Base-by-base conservation (phyloP, 306 rosid genomes). In the Rubus parviflorus region DNA sequence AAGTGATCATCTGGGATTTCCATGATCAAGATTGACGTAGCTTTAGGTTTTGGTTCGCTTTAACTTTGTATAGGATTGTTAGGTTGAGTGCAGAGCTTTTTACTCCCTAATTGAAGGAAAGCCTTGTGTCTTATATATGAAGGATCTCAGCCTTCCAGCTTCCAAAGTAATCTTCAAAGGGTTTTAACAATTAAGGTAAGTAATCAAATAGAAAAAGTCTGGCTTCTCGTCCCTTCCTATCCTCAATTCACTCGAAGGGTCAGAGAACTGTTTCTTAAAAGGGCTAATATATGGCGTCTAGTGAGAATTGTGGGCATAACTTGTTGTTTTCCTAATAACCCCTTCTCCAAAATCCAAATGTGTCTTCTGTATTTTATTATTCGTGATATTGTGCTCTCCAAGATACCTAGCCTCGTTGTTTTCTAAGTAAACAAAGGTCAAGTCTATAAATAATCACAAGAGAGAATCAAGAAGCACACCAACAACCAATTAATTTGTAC, bases 1-100 rank as follows among this genome's bases (percentile, higher is more conserved):
- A 57, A 75, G 9, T 35, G 42, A 42, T 83, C 81, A 49, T 77
- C 70, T 35, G 84, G 81, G 75, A 67, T 51, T 63, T 86, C 90
- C 88, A 89, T 91, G 74, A 70, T 66, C 30, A 14, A 68, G 40
- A 40, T 45, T 6, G 20, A 45, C 2, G 0, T 1, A 30, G 14
- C 19, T 45, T 61, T 42, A 61, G 41, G 66, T 63, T 35, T 63
- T 63, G 68, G 45, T 15, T 37, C 14, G 45, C 45, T 63, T 37
- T 62, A 63, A 2, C 68, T 63, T 37, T 63, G 45, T 14, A 14
- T 22, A 40, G 67, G 67, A 41, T 72, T 42, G 14, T 53, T 64
- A 48, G 68, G 45, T 67, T 80, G 83, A 56, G 80, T 75, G 80
- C 19, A 19, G 75, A 74, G 64, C 17, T 37, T 65, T 68, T 75